Evolutionary conservation across 129 eudicot species (phyloP), one percentile per base, ranked within the genome.

Genomic region (Flaveria linearis): DNA sequence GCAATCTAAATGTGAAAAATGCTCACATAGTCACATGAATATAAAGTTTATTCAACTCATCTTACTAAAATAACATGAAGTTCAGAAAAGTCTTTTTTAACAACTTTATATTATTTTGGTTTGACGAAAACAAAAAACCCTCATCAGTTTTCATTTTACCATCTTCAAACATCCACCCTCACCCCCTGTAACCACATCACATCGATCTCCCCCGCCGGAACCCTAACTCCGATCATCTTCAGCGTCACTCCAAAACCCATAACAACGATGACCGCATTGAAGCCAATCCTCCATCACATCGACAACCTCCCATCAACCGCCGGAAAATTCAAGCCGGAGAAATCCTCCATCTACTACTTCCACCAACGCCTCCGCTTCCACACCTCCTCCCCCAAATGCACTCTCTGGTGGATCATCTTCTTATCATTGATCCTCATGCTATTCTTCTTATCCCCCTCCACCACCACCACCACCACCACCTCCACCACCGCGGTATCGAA

Each of bases 291-390:
- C 57, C 57, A 82, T 7, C 84, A 84, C 76, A 66, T 78, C 25
- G 92, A 80, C 62, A 71, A 30, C 76, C 69, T 82, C 61, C 87
- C 92, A 2, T 77, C 87, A 12, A 74, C 87, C 36, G 81, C 87
- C 61, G 92, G 92, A 18, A 88, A 88, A 69, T 85, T 85, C 81
- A 88, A 88, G 55, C 72, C 78, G 41, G 85, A 81, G 0, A 81
- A 85, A 62, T 69, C 86, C 51, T 17, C 89, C 1, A 43, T 63
- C 39, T 78, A 39, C 78, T 61, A 68, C 72, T 33, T 72, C 66
- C 76, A 72, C 67, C 83, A 87, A 78, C 87, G 89, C 45, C 73
- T 88, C 72, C 87, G 92, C 0, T 80, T 74, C 39, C 80, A 87
- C 53, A 77, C 79, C 5, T 77, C 86, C 15, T 81, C 78, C 53